These are phyloP conservation scores for Trichoderma sp. DNA, from an alignment of 2,329 filamentous ascomycete genomes.

Conservation along the genomic window DNA sequence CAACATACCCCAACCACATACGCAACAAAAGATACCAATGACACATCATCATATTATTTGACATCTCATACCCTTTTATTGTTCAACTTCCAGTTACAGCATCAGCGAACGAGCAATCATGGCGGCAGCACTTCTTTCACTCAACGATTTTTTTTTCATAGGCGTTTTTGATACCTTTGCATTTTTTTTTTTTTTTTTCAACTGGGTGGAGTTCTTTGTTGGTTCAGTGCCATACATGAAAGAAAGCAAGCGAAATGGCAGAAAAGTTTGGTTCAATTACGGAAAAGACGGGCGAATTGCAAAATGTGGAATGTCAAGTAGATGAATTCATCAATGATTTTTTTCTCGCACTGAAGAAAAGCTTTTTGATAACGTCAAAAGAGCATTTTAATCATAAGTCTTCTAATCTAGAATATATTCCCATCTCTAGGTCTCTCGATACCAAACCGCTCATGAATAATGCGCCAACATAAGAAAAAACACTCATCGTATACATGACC, in stretches of 20 bases:
- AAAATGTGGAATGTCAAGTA: background rate
- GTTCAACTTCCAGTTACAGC: background rate
- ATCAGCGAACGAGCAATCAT: slow-evolving; percentile 12
- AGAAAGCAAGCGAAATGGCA: slow-evolving; percentile 7
- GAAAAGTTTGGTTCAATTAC: slow-evolving; percentile 10
- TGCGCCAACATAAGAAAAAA: background rate
- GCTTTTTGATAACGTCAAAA: background rate
- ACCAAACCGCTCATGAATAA: background rate
- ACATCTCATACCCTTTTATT: background rate
- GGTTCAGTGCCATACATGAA: background rate
- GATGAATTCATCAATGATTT: slow-evolving; percentile 23
- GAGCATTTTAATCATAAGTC: background rate
- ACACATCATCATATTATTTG: background rate
- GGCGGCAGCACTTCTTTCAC: background rate
- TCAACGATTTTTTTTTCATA: background rate
- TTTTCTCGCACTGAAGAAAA: background rate
- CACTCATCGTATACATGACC: background rate
- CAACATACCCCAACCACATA: background rate
- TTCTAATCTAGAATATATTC: background rate
- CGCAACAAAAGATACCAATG: background rate
- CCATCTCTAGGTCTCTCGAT: background rate
- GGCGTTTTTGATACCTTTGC: slow-evolving; percentile 7
- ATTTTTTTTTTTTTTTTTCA: background rate
- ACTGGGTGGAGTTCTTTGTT: background rate
- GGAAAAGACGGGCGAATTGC: slow-evolving; percentile 1